phyloP scores from a whole-genome alignment of 2,329 filamentous ascomycete genomes.

The Xylariaceae sp. region DNA sequence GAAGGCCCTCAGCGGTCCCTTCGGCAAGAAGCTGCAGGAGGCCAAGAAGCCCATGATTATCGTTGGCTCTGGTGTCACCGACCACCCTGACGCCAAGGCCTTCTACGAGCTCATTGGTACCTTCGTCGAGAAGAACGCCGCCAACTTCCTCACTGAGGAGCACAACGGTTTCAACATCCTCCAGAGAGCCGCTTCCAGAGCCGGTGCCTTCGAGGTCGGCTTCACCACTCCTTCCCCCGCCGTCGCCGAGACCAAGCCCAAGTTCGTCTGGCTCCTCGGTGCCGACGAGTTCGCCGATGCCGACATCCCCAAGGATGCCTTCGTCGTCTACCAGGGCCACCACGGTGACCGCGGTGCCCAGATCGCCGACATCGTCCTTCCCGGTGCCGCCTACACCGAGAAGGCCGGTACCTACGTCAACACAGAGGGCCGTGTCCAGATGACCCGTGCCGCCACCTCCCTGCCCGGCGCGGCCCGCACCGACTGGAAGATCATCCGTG shows the following conservation, averaged over 20 bases:
- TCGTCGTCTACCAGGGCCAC: slow-evolving; percentile 96
- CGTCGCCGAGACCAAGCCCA: slow-evolving; percentile 79
- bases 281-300: slow-evolving; percentile 82
- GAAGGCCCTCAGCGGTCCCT: slow-evolving; percentile 74
- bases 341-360: slow-evolving; percentile 92
- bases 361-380: slow-evolving; percentile 88
- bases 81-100: slow-evolving; percentile 85
- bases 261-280: slow-evolving; percentile 94
- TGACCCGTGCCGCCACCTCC: slow-evolving; percentile 83
- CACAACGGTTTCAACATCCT: slow-evolving; percentile 99
- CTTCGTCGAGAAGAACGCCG: slow-evolving; percentile 90
- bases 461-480: slow-evolving; percentile 85
- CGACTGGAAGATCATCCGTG: slow-evolving; percentile 98
- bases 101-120: slow-evolving; percentile 86
- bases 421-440: slow-evolving; percentile 93
- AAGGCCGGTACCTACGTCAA: slow-evolving; percentile 96
- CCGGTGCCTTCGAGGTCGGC: slow-evolving; percentile 91
- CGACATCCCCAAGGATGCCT: slow-evolving; percentile 92
- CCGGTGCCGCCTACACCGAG: slow-evolving; percentile 93
- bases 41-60: slow-evolving; percentile 96
- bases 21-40: slow-evolving; percentile 84
- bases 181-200: slow-evolving; percentile 85
- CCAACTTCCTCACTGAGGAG: slow-evolving; percentile 79
- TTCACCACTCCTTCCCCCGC: slow-evolving; percentile 80
- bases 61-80: slow-evolving; percentile 84